Evolutionary conservation across 2,329 filamentous ascomycete species (phyloP), one percentile per base, ranked within the genome.

Genomic region (Clarireedia paspali): DNA sequence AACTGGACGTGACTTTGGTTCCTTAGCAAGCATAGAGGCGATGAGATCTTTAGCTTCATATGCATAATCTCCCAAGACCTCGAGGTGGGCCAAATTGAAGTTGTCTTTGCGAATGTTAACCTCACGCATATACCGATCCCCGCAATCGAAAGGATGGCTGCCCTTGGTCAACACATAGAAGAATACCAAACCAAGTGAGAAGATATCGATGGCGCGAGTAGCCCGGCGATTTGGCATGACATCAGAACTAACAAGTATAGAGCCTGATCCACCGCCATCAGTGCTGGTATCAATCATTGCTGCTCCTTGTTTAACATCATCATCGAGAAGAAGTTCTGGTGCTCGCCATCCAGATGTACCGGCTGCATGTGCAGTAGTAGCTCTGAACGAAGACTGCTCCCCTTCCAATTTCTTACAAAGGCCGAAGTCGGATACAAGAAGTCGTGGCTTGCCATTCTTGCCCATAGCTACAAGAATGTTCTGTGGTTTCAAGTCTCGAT

Each of bases 91-190:
- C 34, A 95, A 77, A 65, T 85, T 85, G 69, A 85, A 88, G 57
- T 87, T 85, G 61, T 89, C 89, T 70, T 95, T 95, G 66, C 95
- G 91, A 66, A 99, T 97, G 71, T 99, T 97, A 65, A 95, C 88
- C 72, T 99, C 94, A 52, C 94, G 84, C 83, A 95, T 95, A 76
- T 94, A 97, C 50, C 90, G 85, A 67, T 94, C 91, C 55, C 94
- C 91, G 60, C 91, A 91, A 68, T 96, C 92, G 66, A 95, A 99
- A 0, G 94, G 94, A 70, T 99, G 94, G 1, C 81, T 83, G 15
- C 94, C 94, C 60, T 91, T 88, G 1, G 92, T 96, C 58, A 99
- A 78, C n/a, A 97, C 91, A 70, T 96, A 99, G 74, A 91, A 97
- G 76, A 96, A 99, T n/a, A 99, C 91, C 53, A 96, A 87, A 1